Evolutionary conservation across 257 asterid species (phyloP).

Genomic region (Forsythia suspensa): DNA sequence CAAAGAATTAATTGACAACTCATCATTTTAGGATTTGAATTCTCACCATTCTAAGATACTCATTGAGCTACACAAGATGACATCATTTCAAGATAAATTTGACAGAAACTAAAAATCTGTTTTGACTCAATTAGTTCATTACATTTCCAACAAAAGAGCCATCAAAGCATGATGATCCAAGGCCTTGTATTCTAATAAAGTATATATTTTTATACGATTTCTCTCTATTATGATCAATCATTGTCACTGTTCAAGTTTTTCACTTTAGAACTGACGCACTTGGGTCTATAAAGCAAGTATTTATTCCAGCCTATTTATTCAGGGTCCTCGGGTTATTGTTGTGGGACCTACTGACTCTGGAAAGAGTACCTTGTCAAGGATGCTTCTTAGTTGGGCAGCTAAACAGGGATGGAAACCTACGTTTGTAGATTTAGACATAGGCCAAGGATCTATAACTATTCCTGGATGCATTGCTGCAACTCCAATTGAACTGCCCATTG

Average conservation of each 20-base stretch:
- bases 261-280: neutral
- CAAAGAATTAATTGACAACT: no score
- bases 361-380: constrained; percentile 89
- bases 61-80: no score
- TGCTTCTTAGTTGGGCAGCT: constrained; percentile 99
- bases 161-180: neutral
- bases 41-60: no score
- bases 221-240: neutral
- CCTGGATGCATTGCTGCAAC: constrained; percentile 98
- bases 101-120: no score
- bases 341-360: constrained; percentile 99
- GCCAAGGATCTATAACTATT: constrained; percentile 94
- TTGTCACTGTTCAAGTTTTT: neutral
- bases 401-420: constrained; percentile 99
- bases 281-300: neutral
- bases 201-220: neutral
- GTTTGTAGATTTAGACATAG: constrained; percentile 93
- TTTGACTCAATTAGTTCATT: no score
- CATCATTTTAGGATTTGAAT: no score
- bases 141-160: neutral
- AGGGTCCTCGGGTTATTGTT: constrained; percentile 98
- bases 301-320: constrained; percentile 25
- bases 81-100: no score
- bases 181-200: neutral
- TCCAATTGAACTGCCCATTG: constrained; percentile 90